Percentiles rank a stretch among this genome's conserved stretches.
phyloP scores from a whole-genome alignment of 2,329 filamentous ascomycete genomes.

The Paraphaeosphaeria minitans region DNA sequence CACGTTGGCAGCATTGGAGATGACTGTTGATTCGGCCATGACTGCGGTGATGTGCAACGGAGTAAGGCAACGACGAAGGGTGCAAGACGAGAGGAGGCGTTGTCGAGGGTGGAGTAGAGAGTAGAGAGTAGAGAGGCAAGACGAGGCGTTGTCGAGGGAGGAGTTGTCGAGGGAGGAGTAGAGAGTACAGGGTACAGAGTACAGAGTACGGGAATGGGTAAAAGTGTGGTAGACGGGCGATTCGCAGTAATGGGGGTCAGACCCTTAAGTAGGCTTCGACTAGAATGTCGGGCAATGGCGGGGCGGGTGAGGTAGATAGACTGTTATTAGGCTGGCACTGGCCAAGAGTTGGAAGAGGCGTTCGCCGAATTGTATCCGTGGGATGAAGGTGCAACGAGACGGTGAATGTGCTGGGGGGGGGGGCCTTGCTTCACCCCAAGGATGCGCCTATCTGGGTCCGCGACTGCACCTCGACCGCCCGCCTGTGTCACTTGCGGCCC shows the following conservation, averaged over 20 bases:
- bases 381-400: slow-evolving; percentile 42
- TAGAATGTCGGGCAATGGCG: slow-evolving; percentile 41
- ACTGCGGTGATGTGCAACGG: slow-evolving; percentile 30
- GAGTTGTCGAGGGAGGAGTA: too few relatives aligned
- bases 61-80: background rate
- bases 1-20: slow-evolving; percentile 57
- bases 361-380: slow-evolving; percentile 46
- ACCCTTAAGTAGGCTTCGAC: slow-evolving; percentile 26
- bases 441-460: slow-evolving; percentile 3
- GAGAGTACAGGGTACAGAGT: slow-evolving; percentile 4
- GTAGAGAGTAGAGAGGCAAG: slow-evolving; percentile 13
- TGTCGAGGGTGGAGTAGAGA: too few relatives aligned
- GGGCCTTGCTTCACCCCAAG: slow-evolving; percentile 1
- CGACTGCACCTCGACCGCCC: slow-evolving; percentile 15
- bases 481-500: background rate
- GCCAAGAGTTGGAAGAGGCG: slow-evolving; percentile 34
- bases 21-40: slow-evolving; percentile 48
- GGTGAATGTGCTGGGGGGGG: slow-evolving; percentile 5
- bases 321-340: slow-evolving; percentile 35
- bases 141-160: slow-evolving; percentile 8
- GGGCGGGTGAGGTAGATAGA: slow-evolving; percentile 30
- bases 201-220: slow-evolving; percentile 19
- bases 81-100: slow-evolving; percentile 9
- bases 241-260: slow-evolving; percentile 31
- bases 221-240: slow-evolving; percentile 21